Evolutionary conservation across 208 protist species (phyloP).

Genomic region (Acanthamoeba healyi): DNA sequence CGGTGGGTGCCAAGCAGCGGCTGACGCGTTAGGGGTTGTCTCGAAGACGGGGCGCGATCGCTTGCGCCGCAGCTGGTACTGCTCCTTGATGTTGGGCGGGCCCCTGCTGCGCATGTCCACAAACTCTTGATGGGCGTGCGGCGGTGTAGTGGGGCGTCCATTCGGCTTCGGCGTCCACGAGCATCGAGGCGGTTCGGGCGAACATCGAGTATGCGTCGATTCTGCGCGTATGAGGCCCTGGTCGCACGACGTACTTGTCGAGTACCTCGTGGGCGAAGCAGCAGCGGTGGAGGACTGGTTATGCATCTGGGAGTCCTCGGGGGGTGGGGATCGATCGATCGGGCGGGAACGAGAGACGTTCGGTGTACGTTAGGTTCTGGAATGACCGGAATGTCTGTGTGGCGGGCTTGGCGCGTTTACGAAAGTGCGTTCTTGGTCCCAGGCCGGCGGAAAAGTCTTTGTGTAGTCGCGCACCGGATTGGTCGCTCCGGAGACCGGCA

Average conservation of each 20-base stretch:
- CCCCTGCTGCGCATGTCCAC: neutral
- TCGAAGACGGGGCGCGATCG: neutral
- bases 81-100: neutral
- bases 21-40: neutral
- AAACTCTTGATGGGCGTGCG: neutral
- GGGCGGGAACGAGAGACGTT: conserved; percentile 32
- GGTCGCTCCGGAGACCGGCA: too few species aligned
- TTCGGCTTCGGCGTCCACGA: neutral
- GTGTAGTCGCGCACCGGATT: neutral
- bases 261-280: too few species aligned
- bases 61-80: neutral
- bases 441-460: neutral
- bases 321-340: neutral
- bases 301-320: neutral
- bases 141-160: neutral
- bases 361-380: neutral
- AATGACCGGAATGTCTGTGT: neutral
- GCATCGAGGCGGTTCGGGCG: too few species aligned
- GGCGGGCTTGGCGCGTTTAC: too few species aligned
- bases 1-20: neutral
- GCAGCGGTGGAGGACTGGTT: neutral
- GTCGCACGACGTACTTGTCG: too few species aligned
- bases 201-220: too few species aligned
- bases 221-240: too few species aligned
- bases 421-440: neutral